Base-by-base conservation (phyloP, 306 rosid species). In the Sicyos baderoa region DNA sequence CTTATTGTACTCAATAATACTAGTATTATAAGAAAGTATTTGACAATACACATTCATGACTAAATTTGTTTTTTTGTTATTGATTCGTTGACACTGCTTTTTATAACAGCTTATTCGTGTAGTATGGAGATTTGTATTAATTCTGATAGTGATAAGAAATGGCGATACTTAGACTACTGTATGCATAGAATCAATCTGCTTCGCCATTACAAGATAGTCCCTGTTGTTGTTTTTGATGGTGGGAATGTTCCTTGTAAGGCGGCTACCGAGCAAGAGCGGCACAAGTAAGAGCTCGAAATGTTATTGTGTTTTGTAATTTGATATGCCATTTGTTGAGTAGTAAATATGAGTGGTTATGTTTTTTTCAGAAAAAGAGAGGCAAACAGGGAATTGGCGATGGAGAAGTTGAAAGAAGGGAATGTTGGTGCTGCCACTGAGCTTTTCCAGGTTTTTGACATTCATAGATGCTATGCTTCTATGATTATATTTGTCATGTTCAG, bases 51-150 rank as follows among this genome's bases (percentile, higher is more conserved):
- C 29, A 3, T 25, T 25, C 29, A 25, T n/a, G n/a, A n/a, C n/a
- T n/a, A n/a, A n/a, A n/a, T 27, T 27, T 27, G 32, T 27, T 5
- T 35, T 35, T 35, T 5, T 35, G 42, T 35, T 6, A 35, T 35
- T 35, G 42, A 48, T 23, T 44, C 42, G 72, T 35, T 29, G 42
- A 57, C 32, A 53, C 59, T 72, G 2, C 15, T 37, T 9, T 67
- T 59, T 6, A 32, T 1, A 60, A 57, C 90, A 92, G 96, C 98
- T 60, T 89, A 92, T 89, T 89, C 95, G 9, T 92, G 96, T 76
- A 89, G 98, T 71, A 83, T 87, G 97, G 98, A 89, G 79, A 89
- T 89, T 52, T 87, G 96, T 80, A 76, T 92, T 7, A 76, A 87
- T 74, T 83, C 89, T 18, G 76, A 86, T 57, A 54, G 87, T 57